Evolutionary conservation across 768 basidiomycete genomes (phyloP), one percentile per base, ranked within the genome.

Genomic region (Leucosporidium yakuticum): DNA sequence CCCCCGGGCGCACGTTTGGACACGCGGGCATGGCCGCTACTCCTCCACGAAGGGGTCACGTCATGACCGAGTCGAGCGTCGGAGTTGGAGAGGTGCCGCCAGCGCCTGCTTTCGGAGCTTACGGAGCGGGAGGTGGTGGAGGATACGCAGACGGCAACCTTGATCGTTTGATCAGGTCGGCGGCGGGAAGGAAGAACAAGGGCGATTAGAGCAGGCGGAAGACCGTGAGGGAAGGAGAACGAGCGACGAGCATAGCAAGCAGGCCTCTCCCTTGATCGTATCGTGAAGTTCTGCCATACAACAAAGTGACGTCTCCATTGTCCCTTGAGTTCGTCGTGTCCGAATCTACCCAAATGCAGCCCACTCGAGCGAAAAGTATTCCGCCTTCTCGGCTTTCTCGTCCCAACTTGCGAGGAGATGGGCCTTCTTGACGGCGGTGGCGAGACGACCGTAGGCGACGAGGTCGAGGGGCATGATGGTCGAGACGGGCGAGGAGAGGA

Each of bases 391-490:
- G n/a, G 31, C 50, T 39, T 73, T 63, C 47, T 90, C 87, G 74
- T 95, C 86, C 88, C 89, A 96, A 39, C 87, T 85, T 74, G 92
- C 96, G 4, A 98, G 80, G 36, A 98, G 80, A 77, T 97, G 94
- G 0, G 91, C 86, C 79, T 99, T 99, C 79, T 97, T 98, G 14
- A 96, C 97, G 17, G 90, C 96, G 5, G 96, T 99, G 1, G 95
- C 96, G 44, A 99, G 80, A 44, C 96, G 84, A 23, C 96, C 96
- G 77, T 93, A 93, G 0, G 95, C 94, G 29, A 99, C 89, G 56
- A 99, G 85, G 78, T 98, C 92, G 86, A 95, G 90, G 7, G 96
- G 93, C 58, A 83, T 82, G 60, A 99, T 82, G 2, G 82, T 71
- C 19, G 85, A 68, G 76, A 57, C 78, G 3, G 85, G 84, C 11